phyloP scores from a whole-genome alignment of 805 yeast species.

The Yamadazyma akitaensis region DNA sequence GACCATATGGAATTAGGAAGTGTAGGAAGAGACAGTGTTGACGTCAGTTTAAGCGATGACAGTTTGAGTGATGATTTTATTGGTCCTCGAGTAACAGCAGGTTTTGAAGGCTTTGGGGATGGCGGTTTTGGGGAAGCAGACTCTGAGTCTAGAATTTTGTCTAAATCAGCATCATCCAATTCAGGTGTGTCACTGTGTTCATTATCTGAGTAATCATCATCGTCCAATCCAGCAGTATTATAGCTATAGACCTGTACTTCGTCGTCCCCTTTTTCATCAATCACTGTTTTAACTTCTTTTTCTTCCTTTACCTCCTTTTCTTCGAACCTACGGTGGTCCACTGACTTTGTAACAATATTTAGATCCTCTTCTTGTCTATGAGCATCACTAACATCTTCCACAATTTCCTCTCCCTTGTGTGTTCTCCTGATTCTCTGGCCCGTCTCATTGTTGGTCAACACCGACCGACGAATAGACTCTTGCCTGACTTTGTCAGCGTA shows the following conservation, averaged over 20 bases:
- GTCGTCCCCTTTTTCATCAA: not conserved
- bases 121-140: not conserved
- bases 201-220: slow-evolving; percentile 19
- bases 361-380: slow-evolving; percentile 27
- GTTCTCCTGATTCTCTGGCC: slow-evolving; percentile 70
- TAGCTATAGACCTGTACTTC: slow-evolving; percentile 15
- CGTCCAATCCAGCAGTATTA: slow-evolving; percentile 18
- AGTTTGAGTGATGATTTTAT: slow-evolving; percentile 7
- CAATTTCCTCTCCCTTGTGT: slow-evolving; percentile 84
- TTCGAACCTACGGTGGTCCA: slow-evolving; percentile 36
- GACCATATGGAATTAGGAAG: slow-evolving; percentile 35
- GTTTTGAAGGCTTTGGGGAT: not conserved
- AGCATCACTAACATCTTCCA: slow-evolving; percentile 41
- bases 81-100: not conserved
- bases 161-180: slow-evolving; percentile 33
- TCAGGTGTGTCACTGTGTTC: slow-evolving; percentile 15
- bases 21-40: slow-evolving; percentile 10
- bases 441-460: slow-evolving; percentile 55
- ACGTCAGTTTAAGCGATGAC: slow-evolving; percentile 9
- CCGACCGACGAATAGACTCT: slow-evolving; percentile 65
- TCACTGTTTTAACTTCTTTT: not conserved
- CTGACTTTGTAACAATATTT: slow-evolving; percentile 27
- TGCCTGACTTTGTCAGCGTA: slow-evolving; percentile 69
- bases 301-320: slow-evolving; percentile 14
- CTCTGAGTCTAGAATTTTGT: slow-evolving; percentile 24